Percentiles rank a stretch among this genome's conserved stretches.
Conservation (phyloP, 2,329 filamentous ascomycete genomes). For the Aureobasidium zeae region DNA sequence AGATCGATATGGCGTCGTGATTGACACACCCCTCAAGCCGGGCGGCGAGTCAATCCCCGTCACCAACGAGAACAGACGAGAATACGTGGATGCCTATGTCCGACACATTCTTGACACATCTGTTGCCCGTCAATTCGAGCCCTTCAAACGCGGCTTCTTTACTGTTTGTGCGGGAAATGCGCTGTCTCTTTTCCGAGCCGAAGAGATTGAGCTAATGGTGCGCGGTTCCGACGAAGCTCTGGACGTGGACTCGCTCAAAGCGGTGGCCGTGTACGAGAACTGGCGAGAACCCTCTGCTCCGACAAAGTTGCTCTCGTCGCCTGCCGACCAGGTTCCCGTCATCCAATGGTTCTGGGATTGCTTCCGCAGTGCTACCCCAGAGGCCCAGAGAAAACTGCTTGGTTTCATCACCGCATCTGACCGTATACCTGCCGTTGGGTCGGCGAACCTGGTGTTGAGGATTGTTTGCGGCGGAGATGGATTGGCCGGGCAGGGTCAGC, state of each 20-base stretch:
- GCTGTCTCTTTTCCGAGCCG: constrained; percentile 73
- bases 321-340: constrained; percentile 54
- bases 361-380: constrained; percentile 56
- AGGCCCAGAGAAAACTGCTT: constrained; percentile 67
- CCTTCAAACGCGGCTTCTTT: constrained; percentile 89
- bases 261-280: constrained; percentile 72
- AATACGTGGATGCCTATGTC: constrained; percentile 81
- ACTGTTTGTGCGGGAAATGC: constrained; percentile 86
- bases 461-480: constrained; percentile 64
- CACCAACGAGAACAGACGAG: constrained; percentile 72
- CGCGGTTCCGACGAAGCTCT: constrained; percentile 76
- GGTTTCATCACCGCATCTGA: constrained; percentile 87
- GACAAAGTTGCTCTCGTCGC: constrained; percentile 25
- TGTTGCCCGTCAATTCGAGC: constrained; percentile 76
- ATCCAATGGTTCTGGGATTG: constrained; percentile 84
- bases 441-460: constrained; percentile 67
- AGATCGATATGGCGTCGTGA: constrained; percentile 63
- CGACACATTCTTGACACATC: constrained; percentile 69
- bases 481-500: constrained; percentile 7
- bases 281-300: constrained; percentile 47
- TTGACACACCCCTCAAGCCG: constrained; percentile 60
- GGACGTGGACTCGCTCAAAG: constrained; percentile 65
- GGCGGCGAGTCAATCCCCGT: constrained; percentile 66
- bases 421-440: constrained; percentile 79
- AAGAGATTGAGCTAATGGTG: constrained; percentile 83